Evolutionary conservation across 257 asterid species (phyloP), one percentile per base, ranked within the genome.

Genomic region (Verbena officinalis): DNA sequence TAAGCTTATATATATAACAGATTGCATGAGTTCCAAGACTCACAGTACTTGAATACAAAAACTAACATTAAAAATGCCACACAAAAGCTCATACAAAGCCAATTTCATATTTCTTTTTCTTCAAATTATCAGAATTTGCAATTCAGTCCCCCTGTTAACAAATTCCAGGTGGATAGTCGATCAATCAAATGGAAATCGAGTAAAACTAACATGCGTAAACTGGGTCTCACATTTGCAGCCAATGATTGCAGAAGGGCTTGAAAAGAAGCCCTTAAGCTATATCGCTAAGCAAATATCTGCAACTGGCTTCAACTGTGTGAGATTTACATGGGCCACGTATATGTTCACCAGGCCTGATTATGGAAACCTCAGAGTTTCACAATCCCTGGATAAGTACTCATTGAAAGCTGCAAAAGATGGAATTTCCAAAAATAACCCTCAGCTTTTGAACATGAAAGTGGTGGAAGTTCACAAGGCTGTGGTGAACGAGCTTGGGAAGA

Each of bases 281-380:
- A 80, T 83, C 13, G 85, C 65, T 0, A 16, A 48, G 0, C 55
- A 78, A 13, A 57, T 83, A 12, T 20, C 51, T 4, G 58, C 39
- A 0, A 55, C 68, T 40, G 96, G 97, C 5, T 87, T 90, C 67
- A 87, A 87, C 52, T 90, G 96, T 44, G 87, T 87, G 69, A 65
- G 95, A 34, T 77, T 90, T 44, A 90, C 96, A 2, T 90, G 90
- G 87, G 67, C 95, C 14, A 80, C 91, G 0, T 73, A 54, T 21
- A 82, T 85, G 95, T 85, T 80, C 77, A 87, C 95, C 2, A 55
- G 87, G 64, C 65, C 75, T 5, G 73, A 74, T 6, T 79, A 73
- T 20, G 55, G 81, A 19, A 55, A 19, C 65, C 70, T 83, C 3
- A 83, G 78, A 0, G 92, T 87, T 9, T 67, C 78, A 0, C 39